Evolutionary conservation across 202 grass and related monocot genomes (phyloP).

Genomic region (Cymbopogon flexuosus): DNA sequence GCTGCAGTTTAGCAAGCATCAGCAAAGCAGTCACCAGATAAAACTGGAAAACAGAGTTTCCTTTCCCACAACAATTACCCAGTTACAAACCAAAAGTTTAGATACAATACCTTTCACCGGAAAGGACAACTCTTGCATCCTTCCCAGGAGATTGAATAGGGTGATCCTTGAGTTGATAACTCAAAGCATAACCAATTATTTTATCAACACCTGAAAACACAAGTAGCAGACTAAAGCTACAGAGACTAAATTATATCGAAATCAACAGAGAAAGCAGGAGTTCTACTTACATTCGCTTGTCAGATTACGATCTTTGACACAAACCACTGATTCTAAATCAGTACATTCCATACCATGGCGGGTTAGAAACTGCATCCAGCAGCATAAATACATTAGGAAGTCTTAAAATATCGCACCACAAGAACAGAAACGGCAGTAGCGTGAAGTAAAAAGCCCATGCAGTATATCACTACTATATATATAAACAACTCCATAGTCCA

Average conservation of each 20-base stretch:
- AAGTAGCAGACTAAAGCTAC: neutral
- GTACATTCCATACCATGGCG: conserved; percentile 57
- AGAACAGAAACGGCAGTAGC: conserved; percentile 25
- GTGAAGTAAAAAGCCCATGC: neutral
- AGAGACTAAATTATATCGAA: conserved; percentile 16
- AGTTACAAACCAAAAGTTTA: conserved; percentile 22
- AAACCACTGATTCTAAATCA: conserved; percentile 72
- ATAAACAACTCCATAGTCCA: neutral
- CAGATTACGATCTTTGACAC: conserved; percentile 81
- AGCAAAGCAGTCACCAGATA: conserved; percentile 28
- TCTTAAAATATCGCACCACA: neutral
- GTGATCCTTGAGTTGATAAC: conserved; percentile 64
- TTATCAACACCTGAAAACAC: conserved; percentile 87
- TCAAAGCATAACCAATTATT: conserved; percentile 87
- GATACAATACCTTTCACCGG: conserved; percentile 62
- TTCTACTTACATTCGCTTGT: conserved; percentile 89
- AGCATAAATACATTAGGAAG: conserved; percentile 20
- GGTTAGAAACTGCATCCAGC: conserved; percentile 65
- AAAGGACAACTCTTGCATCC: conserved; percentile 51
- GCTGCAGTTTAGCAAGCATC: conserved; percentile 51
- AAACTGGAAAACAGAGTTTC: conserved; percentile 20
- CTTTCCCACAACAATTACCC: conserved; percentile 14
- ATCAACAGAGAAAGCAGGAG: conserved; percentile 15
- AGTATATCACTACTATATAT: neutral
- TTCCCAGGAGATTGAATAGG: conserved; percentile 36